phyloP scores from a whole-genome alignment of 2,329 filamentous ascomycete species.

The Hypoxylon sp. region DNA sequence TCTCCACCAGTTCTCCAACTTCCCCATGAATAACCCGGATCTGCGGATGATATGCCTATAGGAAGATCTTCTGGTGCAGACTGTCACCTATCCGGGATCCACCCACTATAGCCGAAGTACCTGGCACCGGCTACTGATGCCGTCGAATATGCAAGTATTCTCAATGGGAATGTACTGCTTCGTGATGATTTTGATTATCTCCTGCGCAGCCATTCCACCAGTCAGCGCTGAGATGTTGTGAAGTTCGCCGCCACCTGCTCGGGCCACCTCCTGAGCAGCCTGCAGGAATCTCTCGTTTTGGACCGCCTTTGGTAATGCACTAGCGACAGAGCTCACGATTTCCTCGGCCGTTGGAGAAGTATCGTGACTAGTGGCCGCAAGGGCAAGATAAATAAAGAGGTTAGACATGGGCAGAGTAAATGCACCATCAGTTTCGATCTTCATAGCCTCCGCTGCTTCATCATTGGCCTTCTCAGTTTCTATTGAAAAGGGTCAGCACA shows the following conservation, averaged over 20 bases:
- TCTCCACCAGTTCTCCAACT: slow-evolving; percentile 43
- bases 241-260: slow-evolving; percentile 83
- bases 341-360: slow-evolving; percentile 57
- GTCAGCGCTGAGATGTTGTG: slow-evolving; percentile 90
- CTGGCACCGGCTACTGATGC: slow-evolving; percentile 69
- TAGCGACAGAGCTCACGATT: slow-evolving; percentile 59
- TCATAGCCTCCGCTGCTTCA: slow-evolving; percentile 57
- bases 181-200: slow-evolving; percentile 89
- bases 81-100: slow-evolving; percentile 28
- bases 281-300: slow-evolving; percentile 60
- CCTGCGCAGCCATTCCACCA: slow-evolving; percentile 95
- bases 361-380: slow-evolving; percentile 62
- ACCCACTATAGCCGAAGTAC: slow-evolving; percentile 60
- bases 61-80: slow-evolving; percentile 35
- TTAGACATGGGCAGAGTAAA: slow-evolving; percentile 64
- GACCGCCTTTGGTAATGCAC: slow-evolving; percentile 57
- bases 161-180: slow-evolving; percentile 77
- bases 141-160: slow-evolving; percentile 76
- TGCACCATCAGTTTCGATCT: slow-evolving; percentile 45
- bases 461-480: slow-evolving; percentile 65
- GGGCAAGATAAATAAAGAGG: slow-evolving; percentile 73
- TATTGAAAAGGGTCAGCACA: slow-evolving; percentile 48
- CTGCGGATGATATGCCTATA: slow-evolving; percentile 43
- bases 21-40: slow-evolving; percentile 46
- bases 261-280: slow-evolving; percentile 72